These are phyloP conservation scores for Plasmodium reichenowi DNA, from an alignment of 169 alveolate species.

Conservation along the genomic window DNA sequence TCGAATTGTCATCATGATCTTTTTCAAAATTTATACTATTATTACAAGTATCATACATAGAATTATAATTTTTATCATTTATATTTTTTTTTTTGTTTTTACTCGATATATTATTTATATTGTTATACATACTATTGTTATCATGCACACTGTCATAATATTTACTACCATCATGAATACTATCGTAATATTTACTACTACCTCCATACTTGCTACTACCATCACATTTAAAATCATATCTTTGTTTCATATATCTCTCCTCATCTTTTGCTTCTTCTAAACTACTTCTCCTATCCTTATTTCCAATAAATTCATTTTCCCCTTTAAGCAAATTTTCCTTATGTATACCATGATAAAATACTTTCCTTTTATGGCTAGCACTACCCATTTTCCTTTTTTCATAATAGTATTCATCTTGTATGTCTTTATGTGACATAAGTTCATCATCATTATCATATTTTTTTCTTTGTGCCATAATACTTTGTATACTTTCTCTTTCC, in stretches of 20 bases:
- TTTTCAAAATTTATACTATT: background rate
- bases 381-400: too few relatives aligned
- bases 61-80: slow-evolving; percentile 14
- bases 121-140: slow-evolving; percentile 2
- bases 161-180: background rate
- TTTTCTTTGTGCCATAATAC: too few relatives aligned
- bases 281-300: too few relatives aligned
- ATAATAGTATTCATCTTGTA: too few relatives aligned
- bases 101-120: background rate
- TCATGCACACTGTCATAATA: background rate
- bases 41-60: too few relatives aligned
- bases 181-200: background rate
- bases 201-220: background rate
- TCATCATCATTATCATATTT: too few relatives aligned
- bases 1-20: background rate
- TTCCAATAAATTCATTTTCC: too few relatives aligned
- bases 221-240: slow-evolving; percentile 1
- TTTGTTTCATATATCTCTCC: background rate
- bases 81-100: slow-evolving; percentile 16
- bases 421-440: too few relatives aligned
- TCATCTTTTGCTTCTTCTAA: background rate
- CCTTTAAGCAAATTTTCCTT: too few relatives aligned
- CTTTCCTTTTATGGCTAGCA: too few relatives aligned
- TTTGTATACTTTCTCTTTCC: too few relatives aligned
- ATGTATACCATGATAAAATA: too few relatives aligned